Percentiles rank a stretch among this genome's conserved stretches.
Conservation (phyloP, 345 rosid genomes). For the Bruguiera gymnorhiza region DNA sequence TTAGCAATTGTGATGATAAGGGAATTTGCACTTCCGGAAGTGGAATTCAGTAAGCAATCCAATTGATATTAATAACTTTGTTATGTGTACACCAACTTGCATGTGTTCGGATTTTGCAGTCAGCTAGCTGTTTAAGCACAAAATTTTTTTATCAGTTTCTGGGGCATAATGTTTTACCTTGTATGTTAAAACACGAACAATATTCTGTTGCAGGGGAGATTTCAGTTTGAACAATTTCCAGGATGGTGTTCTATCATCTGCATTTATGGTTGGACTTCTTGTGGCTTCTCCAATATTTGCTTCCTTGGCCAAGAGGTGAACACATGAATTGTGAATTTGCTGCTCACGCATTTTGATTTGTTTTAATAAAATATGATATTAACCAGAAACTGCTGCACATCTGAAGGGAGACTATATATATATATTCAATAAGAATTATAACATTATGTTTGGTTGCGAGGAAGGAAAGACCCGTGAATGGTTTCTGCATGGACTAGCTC, state of each 20-base stretch:
- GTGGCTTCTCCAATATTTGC: conserved; percentile 28
- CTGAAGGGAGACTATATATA: too few species aligned
- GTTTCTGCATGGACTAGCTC: too few species aligned
- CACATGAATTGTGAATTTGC: neutral
- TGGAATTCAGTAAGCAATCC: conserved; percentile 24
- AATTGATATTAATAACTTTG: neutral
- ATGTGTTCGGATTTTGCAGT: neutral
- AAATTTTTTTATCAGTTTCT: neutral
- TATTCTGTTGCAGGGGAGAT: conserved; percentile 21
- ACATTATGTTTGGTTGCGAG: too few species aligned
- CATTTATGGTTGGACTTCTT: conserved; percentile 33
- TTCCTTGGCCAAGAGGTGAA: conserved; percentile 24
- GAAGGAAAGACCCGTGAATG: too few species aligned
- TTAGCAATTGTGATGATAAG: conserved; percentile 21
- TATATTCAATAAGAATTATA: too few species aligned
- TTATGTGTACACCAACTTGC: neutral
- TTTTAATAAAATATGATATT: neutral
- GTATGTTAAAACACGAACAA: too few species aligned
- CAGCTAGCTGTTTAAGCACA: neutral
- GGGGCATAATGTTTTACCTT: neutral
- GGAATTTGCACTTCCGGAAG: conserved; percentile 25
- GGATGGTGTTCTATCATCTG: conserved; percentile 30
- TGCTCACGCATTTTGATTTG: neutral
- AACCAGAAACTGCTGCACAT: too few species aligned
- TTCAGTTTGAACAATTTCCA: conserved; percentile 25